phyloP scores from a whole-genome alignment of 768 basidiomycete species.

The Pholiota molesta region DNA sequence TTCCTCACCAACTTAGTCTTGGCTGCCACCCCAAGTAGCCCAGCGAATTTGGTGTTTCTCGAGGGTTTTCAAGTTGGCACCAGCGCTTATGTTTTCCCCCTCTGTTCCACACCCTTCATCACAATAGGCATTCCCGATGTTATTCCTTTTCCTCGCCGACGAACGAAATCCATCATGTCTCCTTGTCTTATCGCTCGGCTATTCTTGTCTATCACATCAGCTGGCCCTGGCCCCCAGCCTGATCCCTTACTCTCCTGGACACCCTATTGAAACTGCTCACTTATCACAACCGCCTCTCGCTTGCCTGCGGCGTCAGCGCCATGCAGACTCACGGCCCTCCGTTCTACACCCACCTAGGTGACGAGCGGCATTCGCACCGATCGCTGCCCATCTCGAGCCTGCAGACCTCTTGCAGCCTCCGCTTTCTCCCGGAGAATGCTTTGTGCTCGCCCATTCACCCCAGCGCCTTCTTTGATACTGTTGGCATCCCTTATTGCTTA shows the following conservation, averaged over 20 bases:
- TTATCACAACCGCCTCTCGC: not conserved
- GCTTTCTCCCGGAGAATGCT: no score
- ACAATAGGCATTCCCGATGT: slow-evolving; percentile 5
- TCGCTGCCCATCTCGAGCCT: no score
- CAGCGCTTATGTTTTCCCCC: not conserved
- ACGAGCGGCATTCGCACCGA: no score
- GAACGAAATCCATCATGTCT: slow-evolving; percentile 1
- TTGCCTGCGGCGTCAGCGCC: no score
- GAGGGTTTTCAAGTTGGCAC: not conserved
- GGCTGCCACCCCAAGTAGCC: not conserved
- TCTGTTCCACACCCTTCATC: not conserved
- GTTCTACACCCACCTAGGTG: no score
- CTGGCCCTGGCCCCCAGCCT: no score
- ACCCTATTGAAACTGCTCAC: not conserved
- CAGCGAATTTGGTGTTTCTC: not conserved
- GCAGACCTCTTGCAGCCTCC: no score
- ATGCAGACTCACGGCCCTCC: no score
- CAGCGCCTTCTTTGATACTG: not conserved
- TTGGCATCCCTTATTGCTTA: not conserved
- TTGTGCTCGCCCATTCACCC: no score
- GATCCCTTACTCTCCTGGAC: not conserved
- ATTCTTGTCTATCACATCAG: slow-evolving; percentile 5
- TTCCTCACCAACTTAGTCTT: not conserved
- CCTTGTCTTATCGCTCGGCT: slow-evolving; percentile 9
- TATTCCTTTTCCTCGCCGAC: slow-evolving; percentile 1